phyloP scores from a whole-genome alignment of 495 filamentous ascomycete genomes.

The Penicillium herquei region DNA sequence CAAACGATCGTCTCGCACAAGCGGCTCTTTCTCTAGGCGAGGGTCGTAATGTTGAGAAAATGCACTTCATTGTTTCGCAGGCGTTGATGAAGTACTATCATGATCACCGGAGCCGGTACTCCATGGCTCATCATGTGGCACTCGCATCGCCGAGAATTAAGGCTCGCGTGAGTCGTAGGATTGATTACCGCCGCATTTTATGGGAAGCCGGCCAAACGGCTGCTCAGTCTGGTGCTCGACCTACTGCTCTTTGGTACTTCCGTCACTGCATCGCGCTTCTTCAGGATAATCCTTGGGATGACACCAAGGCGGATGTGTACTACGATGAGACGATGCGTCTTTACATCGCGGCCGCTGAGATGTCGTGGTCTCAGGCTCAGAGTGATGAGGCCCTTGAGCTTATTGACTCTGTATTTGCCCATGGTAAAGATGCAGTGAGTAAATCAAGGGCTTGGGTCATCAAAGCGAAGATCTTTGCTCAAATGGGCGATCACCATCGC shows the following conservation, averaged over 20 bases:
- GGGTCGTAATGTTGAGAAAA: constrained; percentile 63
- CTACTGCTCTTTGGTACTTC: constrained; percentile 77
- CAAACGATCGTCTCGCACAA: constrained; percentile 79
- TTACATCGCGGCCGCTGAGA: constrained; percentile 75
- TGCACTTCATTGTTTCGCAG: constrained; percentile 86
- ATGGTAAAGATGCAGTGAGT: constrained; percentile 66
- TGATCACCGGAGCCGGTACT: constrained; percentile 60
- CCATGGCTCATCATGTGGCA: constrained; percentile 72
- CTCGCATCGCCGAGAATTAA: constrained; percentile 71
- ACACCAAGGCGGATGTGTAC: constrained; percentile 64
- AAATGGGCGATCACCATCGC: constrained; percentile 63
- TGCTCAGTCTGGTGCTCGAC: constrained; percentile 73
- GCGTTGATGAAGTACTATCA: constrained; percentile 69
- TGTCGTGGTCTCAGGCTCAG: constrained; percentile 71
- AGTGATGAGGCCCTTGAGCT: constrained; percentile 61
- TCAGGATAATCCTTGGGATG: constrained; percentile 75
- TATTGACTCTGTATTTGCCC: constrained; percentile 60
- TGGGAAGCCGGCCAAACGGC: constrained; percentile 74
- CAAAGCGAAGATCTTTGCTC: constrained; percentile 71
- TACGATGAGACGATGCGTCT: constrained; percentile 83
- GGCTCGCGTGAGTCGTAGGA: constrained; percentile 53
- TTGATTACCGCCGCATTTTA: constrained; percentile 67
- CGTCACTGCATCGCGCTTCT: constrained; percentile 71
- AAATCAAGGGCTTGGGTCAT: constrained; percentile 78
- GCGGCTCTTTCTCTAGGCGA: constrained; percentile 70